Evolutionary conservation across 352 stramenopile species (phyloP), one percentile per base, ranked within the genome.

Genomic region (Phytophthora quininea): DNA sequence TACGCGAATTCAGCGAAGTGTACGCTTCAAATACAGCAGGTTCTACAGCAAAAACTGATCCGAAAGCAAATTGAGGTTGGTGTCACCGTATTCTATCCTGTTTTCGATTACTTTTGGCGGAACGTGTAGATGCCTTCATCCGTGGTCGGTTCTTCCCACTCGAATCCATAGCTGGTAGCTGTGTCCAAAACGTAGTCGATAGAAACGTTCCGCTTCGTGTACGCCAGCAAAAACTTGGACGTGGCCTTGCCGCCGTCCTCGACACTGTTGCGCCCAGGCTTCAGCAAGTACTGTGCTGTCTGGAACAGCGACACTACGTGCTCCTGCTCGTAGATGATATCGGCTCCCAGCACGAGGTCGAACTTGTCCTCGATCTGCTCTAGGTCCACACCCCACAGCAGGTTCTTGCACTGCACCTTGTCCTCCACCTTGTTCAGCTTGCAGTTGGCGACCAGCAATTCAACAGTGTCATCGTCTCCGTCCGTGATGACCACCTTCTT

Each of bases 261-360:
- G 14, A 64, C 56, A 62, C 58, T 74, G 9, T 50, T 47, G 7
- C 50, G 60, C 0, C 72, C 56, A 15, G 67, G 67, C 15, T 73
- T 71, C 19, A 82, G 59, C 54, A 87, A 71, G 42, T 84, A 67
- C 15, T 79, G 79, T 9, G 76, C 80, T 9, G 77, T 87, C 24
- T 80, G 54, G 47, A 89, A 86, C 12, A 89, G 71, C 64, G 80
- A 75, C 24, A 76, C 71, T 2, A 89, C 78, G 50, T 81, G 77
- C 31, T 85, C 76, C 61, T 85, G 69, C 49, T 89, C 80, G 66
- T 89, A 89, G 52, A 89, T 87, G 58, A 89, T 86, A 51, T 89
- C 80, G 19, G 80, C 80, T 12, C 80, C 80, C 15, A 89, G 47
- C 42, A 89, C 56, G 8, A 87, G 53, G 58, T 89, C 78, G 54